Evolutionary conservation across 176 grass and related monocot genomes (phyloP), one percentile per base, ranked within the genome.

Genomic region (Aegilops bicornis): DNA sequence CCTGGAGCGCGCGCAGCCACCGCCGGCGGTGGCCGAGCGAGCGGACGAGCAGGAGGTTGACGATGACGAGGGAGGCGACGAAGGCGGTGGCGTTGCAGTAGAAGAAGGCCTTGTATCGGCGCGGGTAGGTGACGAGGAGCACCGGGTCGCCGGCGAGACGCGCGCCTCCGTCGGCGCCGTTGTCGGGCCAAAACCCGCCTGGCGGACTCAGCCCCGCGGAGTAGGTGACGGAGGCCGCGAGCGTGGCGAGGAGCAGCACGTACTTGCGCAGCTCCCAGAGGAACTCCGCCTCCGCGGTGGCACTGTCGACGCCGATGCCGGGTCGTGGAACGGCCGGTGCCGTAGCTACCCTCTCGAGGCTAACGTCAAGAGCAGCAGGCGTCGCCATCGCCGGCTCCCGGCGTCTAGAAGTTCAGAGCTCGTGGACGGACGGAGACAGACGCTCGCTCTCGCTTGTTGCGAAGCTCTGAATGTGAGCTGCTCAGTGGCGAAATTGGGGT

Each of bases 201-300:
- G 91, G 91, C 17, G 91, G 91, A 62, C 29, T 42, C 20, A 92
- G 80, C 63, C 91, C 91, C 23, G 75, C 76, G 43, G 80, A 43
- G 85, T 92, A 92, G 63, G 87, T 87, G 5, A 80, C 83, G 7
- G 75, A 70, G 15, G 84, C 91, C 4, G 87, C 87, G 22, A 81
- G 84, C 27, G 82, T 86, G 27, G 88, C 88, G 20, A 85, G 87
- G 8, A 90, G 84, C 64, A 92, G 87, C 43, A 92, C 72, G 70
- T 86, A 81, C 76, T 87, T 90, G 70, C 89, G 89, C 8, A 86
- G 77, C 17, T 94, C 86, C 82, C 89, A 83, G 89, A 90, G 79
- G 79, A 90, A 87, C 8, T 43, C 4, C 16, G 64, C 74, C 32
- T 73, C 77, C 36, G 3, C 60, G 4, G 12, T 4, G 12, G 25